Conservation (phyloP, 1,284 basidiomycete species). For the Trametes pubescens region DNA sequence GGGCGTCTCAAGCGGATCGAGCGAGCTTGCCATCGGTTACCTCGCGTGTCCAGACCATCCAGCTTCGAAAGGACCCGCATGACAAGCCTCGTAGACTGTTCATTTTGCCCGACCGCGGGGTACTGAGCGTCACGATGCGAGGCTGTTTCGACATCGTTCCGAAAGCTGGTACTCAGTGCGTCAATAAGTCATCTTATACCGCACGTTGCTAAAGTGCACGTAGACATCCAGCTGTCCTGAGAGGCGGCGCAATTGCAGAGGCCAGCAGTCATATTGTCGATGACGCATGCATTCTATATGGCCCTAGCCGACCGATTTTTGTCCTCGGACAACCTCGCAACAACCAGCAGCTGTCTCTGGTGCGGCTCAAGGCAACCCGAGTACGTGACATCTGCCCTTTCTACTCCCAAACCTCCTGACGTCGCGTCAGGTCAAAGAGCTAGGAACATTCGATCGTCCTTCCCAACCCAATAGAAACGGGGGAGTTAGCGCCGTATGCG, state of each 20-base stretch:
- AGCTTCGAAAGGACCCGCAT: constrained; percentile 37
- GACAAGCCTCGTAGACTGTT: constrained; percentile 56
- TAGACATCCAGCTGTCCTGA: constrained; percentile 13
- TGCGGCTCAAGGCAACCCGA: constrained; percentile 23
- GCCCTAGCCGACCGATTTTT: constrained; percentile 38
- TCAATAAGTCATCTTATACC: not conserved
- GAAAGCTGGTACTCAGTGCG: constrained; percentile 14
- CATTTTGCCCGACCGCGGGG: constrained; percentile 24
- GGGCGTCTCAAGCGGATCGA: not conserved
- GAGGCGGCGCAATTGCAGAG: constrained; percentile 7
- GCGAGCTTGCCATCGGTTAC: not conserved
- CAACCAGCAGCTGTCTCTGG: constrained; percentile 44
- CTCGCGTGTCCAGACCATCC: not conserved
- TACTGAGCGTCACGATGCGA: constrained; percentile 46
- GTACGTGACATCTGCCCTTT: not conserved
- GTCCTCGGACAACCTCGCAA: constrained; percentile 52
- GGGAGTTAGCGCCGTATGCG: constrained; percentile 52
- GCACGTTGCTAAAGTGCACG: not conserved
- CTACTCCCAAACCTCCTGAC: not conserved
- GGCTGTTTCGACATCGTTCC: constrained; percentile 46
- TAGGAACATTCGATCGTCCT: constrained; percentile 40
- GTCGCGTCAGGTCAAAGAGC: constrained; percentile 20
- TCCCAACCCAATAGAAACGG: constrained; percentile 44
- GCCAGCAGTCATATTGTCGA: constrained; percentile 44
- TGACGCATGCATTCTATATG: constrained; percentile 51